Conservation (phyloP, 371 early-diverging fungal genomes). For the Rhizopus delemar region DNA sequence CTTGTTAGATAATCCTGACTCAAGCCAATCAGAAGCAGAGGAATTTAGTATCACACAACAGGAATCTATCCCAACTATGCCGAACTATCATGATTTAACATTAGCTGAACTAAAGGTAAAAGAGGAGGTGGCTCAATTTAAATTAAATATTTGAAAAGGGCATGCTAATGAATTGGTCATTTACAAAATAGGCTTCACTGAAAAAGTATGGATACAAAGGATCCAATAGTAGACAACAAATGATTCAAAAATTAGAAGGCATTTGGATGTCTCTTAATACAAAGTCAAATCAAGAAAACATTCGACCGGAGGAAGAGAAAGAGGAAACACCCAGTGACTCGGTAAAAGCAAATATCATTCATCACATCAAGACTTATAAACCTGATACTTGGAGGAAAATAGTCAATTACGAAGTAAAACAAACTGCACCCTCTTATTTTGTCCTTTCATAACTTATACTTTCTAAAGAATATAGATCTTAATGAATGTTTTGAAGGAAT, state of each 20-base stretch:
- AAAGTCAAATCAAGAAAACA: neutral
- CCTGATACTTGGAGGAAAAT: slow-evolving; percentile 6
- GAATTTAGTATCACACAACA: neutral
- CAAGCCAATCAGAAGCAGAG: neutral
- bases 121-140: neutral
- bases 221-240: slow-evolving; percentile 1
- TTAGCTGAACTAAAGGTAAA: slow-evolving; percentile 7
- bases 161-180: too few relatives aligned
- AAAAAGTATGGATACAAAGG: slow-evolving; percentile 13
- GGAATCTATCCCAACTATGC: neutral
- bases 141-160: neutral
- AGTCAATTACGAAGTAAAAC: slow-evolving; percentile 5
- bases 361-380: slow-evolving; percentile 1
- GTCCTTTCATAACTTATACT: neutral
- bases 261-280: neutral
- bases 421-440: neutral
- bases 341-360: slow-evolving; percentile 3
- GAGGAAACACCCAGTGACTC: neutral
- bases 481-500: slow-evolving; percentile 6
- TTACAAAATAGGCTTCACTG: neutral
- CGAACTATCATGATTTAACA: slow-evolving; percentile 1
- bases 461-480: slow-evolving; percentile 5
- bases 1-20: neutral
- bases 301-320: neutral
- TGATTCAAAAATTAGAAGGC: slow-evolving; percentile 6